Conservation (phyloP, 441 rosid species). For the Kokia cookei region DNA sequence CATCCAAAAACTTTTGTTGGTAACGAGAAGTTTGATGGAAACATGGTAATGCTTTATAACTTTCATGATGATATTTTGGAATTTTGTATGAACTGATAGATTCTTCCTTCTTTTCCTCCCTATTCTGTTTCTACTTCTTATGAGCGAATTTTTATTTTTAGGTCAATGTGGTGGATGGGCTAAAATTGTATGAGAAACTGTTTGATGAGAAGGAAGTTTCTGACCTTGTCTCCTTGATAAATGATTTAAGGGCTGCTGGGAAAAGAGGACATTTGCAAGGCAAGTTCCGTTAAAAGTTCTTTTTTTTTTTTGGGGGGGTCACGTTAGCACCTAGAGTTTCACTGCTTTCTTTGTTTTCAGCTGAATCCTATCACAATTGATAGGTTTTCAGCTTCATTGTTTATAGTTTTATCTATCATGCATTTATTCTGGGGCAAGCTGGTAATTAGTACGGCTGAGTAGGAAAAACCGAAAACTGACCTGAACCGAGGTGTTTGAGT, state of each 20-base stretch:
- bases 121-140: conserved; percentile 13
- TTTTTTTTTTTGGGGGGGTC: not conserved
- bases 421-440: not conserved
- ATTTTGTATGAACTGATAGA: not conserved
- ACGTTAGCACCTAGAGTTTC: not conserved
- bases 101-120: not conserved
- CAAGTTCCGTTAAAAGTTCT: conserved; percentile 29
- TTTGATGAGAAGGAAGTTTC: conserved; percentile 51
- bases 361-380: not conserved
- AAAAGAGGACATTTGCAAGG: conserved; percentile 79
- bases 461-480: no score
- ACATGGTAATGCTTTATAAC: conserved; percentile 36
- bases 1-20: conserved; percentile 55
- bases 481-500: no score
- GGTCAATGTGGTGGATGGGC: conserved; percentile 94
- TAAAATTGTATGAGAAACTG: conserved; percentile 59
- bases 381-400: not conserved
- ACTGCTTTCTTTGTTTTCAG: not conserved
- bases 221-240: conserved; percentile 60
- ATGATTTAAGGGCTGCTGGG: conserved; percentile 65
- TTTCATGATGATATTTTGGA: not conserved
- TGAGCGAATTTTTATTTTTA: conserved; percentile 20
- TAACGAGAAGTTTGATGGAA: conserved; percentile 64
- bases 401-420: not conserved
- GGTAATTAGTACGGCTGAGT: not conserved